Percentiles rank a stretch among this genome's conserved stretches.
phyloP scores from a whole-genome alignment of 352 stramenopile genomes.

The Pythium sp. region DNA sequence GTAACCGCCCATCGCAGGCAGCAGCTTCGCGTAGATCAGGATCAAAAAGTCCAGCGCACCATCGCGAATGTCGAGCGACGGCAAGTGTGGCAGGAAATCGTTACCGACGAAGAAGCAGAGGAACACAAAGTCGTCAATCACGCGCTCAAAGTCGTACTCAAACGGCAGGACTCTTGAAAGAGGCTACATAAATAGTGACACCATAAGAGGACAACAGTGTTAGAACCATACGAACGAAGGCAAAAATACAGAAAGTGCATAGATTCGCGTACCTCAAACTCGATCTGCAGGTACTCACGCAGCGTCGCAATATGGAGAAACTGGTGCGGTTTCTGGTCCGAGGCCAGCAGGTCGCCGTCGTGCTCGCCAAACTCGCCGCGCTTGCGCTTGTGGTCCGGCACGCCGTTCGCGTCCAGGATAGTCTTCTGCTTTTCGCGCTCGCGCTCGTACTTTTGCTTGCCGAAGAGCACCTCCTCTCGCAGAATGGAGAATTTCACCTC shows the following conservation, averaged over 20 bases:
- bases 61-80: constrained; percentile 97
- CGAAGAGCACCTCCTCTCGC: constrained; percentile 92
- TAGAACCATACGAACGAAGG: neutral
- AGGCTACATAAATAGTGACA: constrained; percentile 17
- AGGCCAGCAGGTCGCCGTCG: constrained; percentile 70
- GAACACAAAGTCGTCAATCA: constrained; percentile 99
- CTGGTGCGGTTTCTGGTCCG: constrained; percentile 91
- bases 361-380: constrained; percentile 84
- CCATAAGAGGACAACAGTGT: neutral
- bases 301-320: constrained; percentile 93
- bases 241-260: neutral
- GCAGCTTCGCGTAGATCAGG: constrained; percentile 93
- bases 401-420: constrained; percentile 72
- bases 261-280: constrained; percentile 73
- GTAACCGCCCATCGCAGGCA: constrained; percentile 90
- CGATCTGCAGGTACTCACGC: constrained; percentile 91
- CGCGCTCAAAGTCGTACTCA: constrained; percentile 94
- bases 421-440: constrained; percentile 69
- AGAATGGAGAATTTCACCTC: constrained; percentile 99
- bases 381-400: constrained; percentile 68
- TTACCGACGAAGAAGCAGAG: constrained; percentile 99
- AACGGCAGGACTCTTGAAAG: constrained; percentile 86
- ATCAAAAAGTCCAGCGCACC: constrained; percentile 98
- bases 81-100: constrained; percentile 98
- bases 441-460: constrained; percentile 77